Evolutionary conservation across 805 yeast genomes (phyloP), one percentile per base, ranked within the genome.

Genomic region (Kazachstania psychrophila): DNA sequence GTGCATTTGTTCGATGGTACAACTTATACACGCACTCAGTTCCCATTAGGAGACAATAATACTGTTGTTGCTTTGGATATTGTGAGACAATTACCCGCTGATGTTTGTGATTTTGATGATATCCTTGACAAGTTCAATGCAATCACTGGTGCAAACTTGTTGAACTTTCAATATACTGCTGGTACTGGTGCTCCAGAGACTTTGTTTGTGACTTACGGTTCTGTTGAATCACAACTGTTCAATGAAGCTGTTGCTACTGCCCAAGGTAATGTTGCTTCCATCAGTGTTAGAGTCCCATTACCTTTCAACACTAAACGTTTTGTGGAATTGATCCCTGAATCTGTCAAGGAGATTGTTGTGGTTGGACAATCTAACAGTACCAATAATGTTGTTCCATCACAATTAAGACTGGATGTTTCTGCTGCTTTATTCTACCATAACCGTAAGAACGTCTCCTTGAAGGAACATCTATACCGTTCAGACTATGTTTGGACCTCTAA

Each of bases 1-100:
- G 56, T 86, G 38, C 78, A 83, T 58, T 66, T 85, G 43, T 85
- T 79, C 55, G 96, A 88, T 58, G 96, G 96, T 23, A 68, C 82
- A 11, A 70, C 76, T 27, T 48, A 49, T 23, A 34, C 53, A 9
- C 53, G 48, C 28, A 44, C 59, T 27, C 42, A 43, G 26, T 42
- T 49, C 23, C 39, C 35, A 9, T 50, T 48, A 29, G 41, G 40
- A 22, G 29, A 25, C 8, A n/a, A 36, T 3, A 40, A 44, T 18
- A 10, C 23, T 6, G 38, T 44, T 7, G 43, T 32, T 11, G 28
- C 14, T 46, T 12, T 41, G 44, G 13, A 41, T 29, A 8, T 35
- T 42, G 5, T 38, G 48, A 29, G 36, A 37, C 9, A 43, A 15
- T 29, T 45, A 12, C 38, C 39, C 20, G 14, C 45, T 2, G 33